Conservation (phyloP, 371 early-diverging fungal genomes). For the Mucor plumbeus region DNA sequence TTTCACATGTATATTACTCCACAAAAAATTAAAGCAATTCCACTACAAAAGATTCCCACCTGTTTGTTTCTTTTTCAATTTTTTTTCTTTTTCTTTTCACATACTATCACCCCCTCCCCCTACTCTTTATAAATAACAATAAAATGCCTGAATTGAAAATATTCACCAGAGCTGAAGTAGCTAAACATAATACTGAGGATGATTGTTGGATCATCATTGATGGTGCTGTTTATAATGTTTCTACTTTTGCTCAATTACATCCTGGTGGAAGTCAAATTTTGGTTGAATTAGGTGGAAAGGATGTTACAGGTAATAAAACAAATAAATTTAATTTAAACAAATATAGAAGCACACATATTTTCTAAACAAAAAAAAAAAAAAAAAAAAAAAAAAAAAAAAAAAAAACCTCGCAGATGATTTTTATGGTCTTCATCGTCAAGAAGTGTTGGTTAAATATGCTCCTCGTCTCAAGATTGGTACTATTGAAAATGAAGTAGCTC, state of each 20-base stretch:
- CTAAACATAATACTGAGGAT: conserved; percentile 72
- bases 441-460: conserved; percentile 63
- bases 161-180: conserved; percentile 79
- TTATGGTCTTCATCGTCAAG: conserved; percentile 72
- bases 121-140: conserved; percentile 9
- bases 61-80: background rate
- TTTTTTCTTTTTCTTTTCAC: conserved; percentile 3
- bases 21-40: conserved; percentile 2
- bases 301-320: conserved; percentile 66
- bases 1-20: conserved; percentile 22
- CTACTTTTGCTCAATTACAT: conserved; percentile 84
- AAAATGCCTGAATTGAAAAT: conserved; percentile 46
- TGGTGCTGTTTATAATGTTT: conserved; percentile 90
- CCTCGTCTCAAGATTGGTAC: conserved; percentile 54
- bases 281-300: conserved; percentile 72
- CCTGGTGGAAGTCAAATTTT: conserved; percentile 88
- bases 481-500: conserved; percentile 42
- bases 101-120: conserved; percentile 2
- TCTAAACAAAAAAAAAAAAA: background rate
- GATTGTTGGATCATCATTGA: conserved; percentile 92
- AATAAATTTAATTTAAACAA: conserved; percentile 1
- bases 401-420: conserved; percentile 28
- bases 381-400: no score
- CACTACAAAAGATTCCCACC: conserved; percentile 9
- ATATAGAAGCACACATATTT: conserved; percentile 5